Conservation (phyloP, 2,329 filamentous ascomycete species). For the Colletotrichum simmondsii region DNA sequence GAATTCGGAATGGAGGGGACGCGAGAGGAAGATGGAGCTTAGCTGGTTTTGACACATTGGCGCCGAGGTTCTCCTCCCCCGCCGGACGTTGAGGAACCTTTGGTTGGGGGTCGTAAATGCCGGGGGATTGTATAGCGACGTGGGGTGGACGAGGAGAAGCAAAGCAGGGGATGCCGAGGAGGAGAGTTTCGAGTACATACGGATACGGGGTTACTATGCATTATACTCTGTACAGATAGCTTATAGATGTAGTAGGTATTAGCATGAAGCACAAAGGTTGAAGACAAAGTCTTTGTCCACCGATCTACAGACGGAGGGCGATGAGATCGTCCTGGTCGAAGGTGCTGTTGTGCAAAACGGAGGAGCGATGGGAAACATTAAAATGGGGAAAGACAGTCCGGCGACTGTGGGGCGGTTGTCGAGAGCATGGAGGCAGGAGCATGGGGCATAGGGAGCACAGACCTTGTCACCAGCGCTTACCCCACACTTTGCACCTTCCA, state of each 20-base stretch:
- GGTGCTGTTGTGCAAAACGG: constrained; percentile 9
- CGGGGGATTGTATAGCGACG: background rate
- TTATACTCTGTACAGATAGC: too few species aligned
- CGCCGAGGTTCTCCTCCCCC: constrained; percentile 16
- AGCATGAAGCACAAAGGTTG: background rate
- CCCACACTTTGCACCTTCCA: constrained; percentile 27
- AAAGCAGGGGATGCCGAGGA: background rate
- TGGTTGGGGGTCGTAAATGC: background rate
- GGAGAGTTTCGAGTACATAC: background rate
- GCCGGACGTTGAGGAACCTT: background rate
- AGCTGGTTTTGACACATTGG: constrained; percentile 14
- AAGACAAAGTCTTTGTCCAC: background rate
- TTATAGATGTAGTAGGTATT: too few species aligned
- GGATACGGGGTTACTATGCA: too few species aligned
- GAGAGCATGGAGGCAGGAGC: background rate
- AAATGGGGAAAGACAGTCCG: constrained; percentile 29
- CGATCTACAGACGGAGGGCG: background rate
- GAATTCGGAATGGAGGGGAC: constrained; percentile 10
- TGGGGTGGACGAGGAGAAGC: background rate
- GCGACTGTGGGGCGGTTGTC: constrained; percentile 1
- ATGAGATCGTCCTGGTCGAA: background rate
- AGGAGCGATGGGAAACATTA: background rate
- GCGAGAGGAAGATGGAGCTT: constrained; percentile 14
- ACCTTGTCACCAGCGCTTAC: constrained; percentile 17
- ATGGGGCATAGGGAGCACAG: constrained; percentile 1